A percentile compares a stretch with the other conserved stretches of the same genome.
Evolutionary conservation across 2,329 filamentous ascomycete species (phyloP).

Genomic region (Fusarium pseudograminearum): DNA sequence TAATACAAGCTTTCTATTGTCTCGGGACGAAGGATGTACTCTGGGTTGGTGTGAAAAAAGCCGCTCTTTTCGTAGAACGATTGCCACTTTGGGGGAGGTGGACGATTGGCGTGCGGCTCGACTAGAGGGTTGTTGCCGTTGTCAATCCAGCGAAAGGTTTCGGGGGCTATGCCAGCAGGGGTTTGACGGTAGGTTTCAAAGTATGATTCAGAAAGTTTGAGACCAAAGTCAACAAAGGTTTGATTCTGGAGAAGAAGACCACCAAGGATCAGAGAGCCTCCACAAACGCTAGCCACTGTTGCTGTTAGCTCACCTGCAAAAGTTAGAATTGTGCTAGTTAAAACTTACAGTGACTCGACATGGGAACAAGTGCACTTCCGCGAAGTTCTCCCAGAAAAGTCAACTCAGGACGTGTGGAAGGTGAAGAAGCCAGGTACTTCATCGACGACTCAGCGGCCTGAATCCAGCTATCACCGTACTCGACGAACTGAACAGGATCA

Average conservation of each 20-base stretch:
- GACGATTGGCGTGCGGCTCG: constrained; percentile 17
- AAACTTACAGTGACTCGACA: constrained; percentile 10
- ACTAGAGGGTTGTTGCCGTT: constrained; percentile 24
- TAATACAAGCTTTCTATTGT: constrained; percentile 39
- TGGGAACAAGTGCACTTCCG: not conserved
- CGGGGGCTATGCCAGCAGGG: constrained; percentile 29
- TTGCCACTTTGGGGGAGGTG: constrained; percentile 14
- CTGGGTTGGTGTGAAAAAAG: constrained; percentile 19
- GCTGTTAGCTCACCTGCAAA: accelerated
- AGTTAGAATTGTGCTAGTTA: accelerated
- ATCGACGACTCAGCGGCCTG: constrained; percentile 10
- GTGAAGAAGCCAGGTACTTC: constrained; percentile 5
- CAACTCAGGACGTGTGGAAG: constrained; percentile 3
- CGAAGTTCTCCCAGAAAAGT: constrained; percentile 16
- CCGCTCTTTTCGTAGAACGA: constrained; percentile 32
- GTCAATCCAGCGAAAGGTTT: constrained; percentile 40
- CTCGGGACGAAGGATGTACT: constrained; percentile 37
- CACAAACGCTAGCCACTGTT: constrained; percentile 18
- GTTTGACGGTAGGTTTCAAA: constrained; percentile 38
- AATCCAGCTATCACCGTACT: constrained; percentile 11
- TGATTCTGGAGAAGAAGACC: constrained; percentile 2
- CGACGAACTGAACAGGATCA: constrained; percentile 22
- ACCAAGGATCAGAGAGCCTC: not conserved
- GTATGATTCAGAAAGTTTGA: not conserved
- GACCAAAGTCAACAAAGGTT: constrained; percentile 8